Conservation (phyloP, 2,329 filamentous ascomycete species). For the Hypoxylon sp. region DNA sequence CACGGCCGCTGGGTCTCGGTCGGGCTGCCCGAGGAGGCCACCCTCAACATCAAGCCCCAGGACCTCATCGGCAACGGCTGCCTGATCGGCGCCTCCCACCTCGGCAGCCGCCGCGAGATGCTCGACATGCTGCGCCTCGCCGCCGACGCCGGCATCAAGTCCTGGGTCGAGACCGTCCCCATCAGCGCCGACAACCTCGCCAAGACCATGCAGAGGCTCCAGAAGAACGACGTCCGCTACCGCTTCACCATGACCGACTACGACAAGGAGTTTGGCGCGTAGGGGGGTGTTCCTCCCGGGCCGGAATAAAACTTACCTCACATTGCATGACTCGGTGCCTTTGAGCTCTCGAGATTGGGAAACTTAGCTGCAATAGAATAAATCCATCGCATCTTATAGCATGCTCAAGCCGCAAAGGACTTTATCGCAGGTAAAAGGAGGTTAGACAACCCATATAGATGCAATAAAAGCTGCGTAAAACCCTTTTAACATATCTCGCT, state of each 20-base stretch:
- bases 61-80: conserved; percentile 78
- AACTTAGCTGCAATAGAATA: too few relatives aligned
- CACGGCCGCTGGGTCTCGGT: conserved; percentile 83
- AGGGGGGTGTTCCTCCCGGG: conserved; percentile 1
- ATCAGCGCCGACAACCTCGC: conserved; percentile 76
- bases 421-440: too few relatives aligned
- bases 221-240: conserved; percentile 76
- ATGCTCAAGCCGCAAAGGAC: too few relatives aligned
- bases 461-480: too few relatives aligned
- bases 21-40: conserved; percentile 78
- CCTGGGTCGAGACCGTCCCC: conserved; percentile 76
- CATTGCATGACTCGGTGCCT: too few relatives aligned
- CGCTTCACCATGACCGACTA: conserved; percentile 78
- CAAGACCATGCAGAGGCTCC: conserved; percentile 72
- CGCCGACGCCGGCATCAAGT: conserved; percentile 72
- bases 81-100: conserved; percentile 74
- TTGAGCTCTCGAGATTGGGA: too few relatives aligned
- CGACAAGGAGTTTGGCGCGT: conserved; percentile 70
- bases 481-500: too few relatives aligned
- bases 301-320: background rate
- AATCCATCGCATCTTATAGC: too few relatives aligned
- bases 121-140: conserved; percentile 76
- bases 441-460: too few relatives aligned
- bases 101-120: conserved; percentile 75
- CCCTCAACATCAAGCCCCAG: conserved; percentile 75